Evolutionary conservation across 2,329 filamentous ascomycete genomes (phyloP), one percentile per base, ranked within the genome.

Genomic region (Claviceps sp.): DNA sequence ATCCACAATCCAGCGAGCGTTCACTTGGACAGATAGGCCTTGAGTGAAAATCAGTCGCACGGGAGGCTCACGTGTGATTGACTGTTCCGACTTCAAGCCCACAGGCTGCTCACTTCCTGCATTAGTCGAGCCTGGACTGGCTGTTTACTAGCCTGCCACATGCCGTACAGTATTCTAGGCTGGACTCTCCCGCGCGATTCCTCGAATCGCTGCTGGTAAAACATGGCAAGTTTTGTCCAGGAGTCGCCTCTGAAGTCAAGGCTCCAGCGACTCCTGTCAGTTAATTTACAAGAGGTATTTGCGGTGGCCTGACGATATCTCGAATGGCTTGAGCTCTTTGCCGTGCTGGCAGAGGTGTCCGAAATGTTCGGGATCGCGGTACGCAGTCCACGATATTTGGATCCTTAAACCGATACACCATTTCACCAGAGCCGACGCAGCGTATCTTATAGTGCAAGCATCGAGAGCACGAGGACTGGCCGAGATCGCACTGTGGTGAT

Each of bases 211-310:
- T 51, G 49, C 41, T 46, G 41, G 34, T 51, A 54, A 4, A 49
- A 51, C 14, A 49, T 37, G 20, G 40, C 52, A n/a, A 51, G 9
- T 16, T 49, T 36, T n/a, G 49, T 51, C 52, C 52, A 51, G 6
- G 44, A 24, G 22, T 54, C 34, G 18, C 49, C 52, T 44, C 46
- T 49, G 41, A 54, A 51, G 18, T 54, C 46, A 62, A 60, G 2
- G 61, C 49, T n/a, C 52, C 49, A 14, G 52, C 42, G 3, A 42
- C 49, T 18, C 34, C 20, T 14, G 49, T 51, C 20, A 49, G 26
- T 24, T 54, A 46, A 30, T 47, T 51, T 24, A 46, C 52, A 14
- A 51, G 36, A 11, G 49, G 52, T 14, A 49, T 42, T 42, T 38
- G 30, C n/a, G 46, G 52, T 20, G 45, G 11, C 26, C 41, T 46